Evolutionary conservation across 306 rosid species (phyloP), one percentile per base, ranked within the genome.

Genomic region (Morella rubra): DNA sequence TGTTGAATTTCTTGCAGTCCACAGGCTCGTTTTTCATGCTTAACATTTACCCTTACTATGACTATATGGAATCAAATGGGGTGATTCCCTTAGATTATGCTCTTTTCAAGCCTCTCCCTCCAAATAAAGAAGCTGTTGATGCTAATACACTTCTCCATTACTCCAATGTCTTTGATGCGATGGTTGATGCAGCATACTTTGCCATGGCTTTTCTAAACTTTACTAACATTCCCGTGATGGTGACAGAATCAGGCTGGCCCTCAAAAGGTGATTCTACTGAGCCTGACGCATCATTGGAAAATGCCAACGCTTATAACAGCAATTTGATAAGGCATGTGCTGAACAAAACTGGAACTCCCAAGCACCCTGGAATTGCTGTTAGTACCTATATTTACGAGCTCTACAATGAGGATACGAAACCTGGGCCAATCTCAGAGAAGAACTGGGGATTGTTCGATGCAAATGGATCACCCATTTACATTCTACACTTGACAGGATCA

Each of bases 201-300:
- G 91, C 97, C 76, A 88, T 92, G 95, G 88, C 86, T 80, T 90
- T 85, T 62, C 91, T 90, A 2, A 92, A 92, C 53, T 92, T 80
- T 83, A 88, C 96, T 0, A 85, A 88, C 84, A 74, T 88, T 74
- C 97, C 91, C 3, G 87, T 92, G 5, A 79, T 90, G 1, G 97
- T 92, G 73, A 90, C 96, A 6, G 97, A 92, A 76, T 85, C 97
- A 5, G 97, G 97, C 18, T 92, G 97, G 97, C 97, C 97, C 50
- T 88, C 97, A 0, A 88, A 85, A 69, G 97, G 96, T 0, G 90
- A 49, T 46, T 20, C 91, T 4, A 79, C 73, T 0, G 97, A 92
- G 73, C 97, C 97, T 0, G 97, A 92, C 32, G 97, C 97, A 60
- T 90, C 97, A 0, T 44, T 84, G 4, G 96, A 90, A 84, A 90